phyloP scores from a whole-genome alignment of 495 filamentous ascomycete species.

The Thermothielavioides terrestris region DNA sequence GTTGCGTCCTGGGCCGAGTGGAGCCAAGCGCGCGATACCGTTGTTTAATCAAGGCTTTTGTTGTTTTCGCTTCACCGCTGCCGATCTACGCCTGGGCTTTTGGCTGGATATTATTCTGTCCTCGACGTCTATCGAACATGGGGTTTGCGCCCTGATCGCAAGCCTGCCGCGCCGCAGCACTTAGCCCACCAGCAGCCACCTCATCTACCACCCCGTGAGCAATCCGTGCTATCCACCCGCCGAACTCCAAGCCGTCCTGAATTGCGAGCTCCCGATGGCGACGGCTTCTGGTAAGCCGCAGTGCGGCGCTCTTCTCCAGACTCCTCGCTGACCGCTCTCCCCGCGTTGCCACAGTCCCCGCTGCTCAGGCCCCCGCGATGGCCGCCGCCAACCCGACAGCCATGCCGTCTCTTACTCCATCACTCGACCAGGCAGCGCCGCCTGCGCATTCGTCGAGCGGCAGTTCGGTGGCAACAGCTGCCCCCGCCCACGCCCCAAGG shows the following conservation, averaged over 20 bases:
- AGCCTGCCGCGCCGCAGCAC: conserved; percentile 10
- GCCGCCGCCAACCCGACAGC: conserved; percentile 14
- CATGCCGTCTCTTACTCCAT: conserved; percentile 12
- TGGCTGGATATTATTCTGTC: not conserved
- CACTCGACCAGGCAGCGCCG: conserved; percentile 1
- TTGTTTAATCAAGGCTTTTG: too few species aligned
- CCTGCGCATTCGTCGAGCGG: conserved; percentile 4
- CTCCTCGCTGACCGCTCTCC: conserved; percentile 6
- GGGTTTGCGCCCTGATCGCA: conserved; percentile 7
- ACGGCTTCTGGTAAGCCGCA: conserved; percentile 14
- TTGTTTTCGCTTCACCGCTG: not conserved
- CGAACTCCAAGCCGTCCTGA: not conserved
- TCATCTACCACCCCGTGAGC: not conserved
- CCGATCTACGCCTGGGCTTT: not conserved
- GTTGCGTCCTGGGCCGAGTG: conserved; percentile 1
- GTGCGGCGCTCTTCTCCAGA: not conserved
- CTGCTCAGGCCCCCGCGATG: conserved; percentile 3
- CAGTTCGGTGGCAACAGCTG: not conserved
- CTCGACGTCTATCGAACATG: conserved; percentile 6
- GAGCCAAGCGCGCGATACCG: conserved; percentile 5
- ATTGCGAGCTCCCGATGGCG: conserved; percentile 1
- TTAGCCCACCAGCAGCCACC: not conserved
- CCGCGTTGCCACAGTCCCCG: conserved; percentile 3
- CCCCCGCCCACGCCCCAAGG: not conserved
- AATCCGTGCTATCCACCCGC: not conserved